Conservation (phyloP, 495 filamentous ascomycete genomes). For the Trichoderma virens region DNA sequence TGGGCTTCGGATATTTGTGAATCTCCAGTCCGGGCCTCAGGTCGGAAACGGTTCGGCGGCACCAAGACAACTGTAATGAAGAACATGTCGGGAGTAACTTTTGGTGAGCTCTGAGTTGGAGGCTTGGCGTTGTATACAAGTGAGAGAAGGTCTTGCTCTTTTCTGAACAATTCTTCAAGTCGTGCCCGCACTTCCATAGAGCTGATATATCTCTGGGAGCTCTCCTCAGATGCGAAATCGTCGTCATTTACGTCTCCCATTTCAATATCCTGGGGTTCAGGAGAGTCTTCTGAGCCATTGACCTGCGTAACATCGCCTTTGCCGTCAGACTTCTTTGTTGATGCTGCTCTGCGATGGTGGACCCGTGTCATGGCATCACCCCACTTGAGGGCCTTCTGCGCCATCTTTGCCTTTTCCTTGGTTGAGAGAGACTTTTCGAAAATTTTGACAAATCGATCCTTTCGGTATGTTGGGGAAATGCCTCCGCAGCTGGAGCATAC, state of each 20-base stretch:
- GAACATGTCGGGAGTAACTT: conserved; percentile 76
- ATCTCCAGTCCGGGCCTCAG: conserved; percentile 71
- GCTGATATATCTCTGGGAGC: conserved; percentile 57
- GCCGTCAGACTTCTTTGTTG: conserved; percentile 38
- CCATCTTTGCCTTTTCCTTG: conserved; percentile 68
- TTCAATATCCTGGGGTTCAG: conserved; percentile 37
- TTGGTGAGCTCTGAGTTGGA: conserved; percentile 34
- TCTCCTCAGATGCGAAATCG: conserved; percentile 34
- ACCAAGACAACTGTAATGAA: conserved; percentile 80
- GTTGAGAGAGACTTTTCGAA: conserved; percentile 70
- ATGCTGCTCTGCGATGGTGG: conserved; percentile 16
- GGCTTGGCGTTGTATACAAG: conserved; percentile 76
- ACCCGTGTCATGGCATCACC: conserved; percentile 47
- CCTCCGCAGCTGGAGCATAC: conserved; percentile 67
- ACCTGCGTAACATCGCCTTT: conserved; percentile 53
- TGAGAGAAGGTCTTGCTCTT: conserved; percentile 70
- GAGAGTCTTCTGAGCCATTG: conserved; percentile 31
- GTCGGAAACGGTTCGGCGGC: conserved; percentile 88
- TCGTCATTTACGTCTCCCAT: conserved; percentile 39
- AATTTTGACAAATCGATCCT: conserved; percentile 83
- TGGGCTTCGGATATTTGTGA: conserved; percentile 73
- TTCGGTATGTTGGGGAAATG: conserved; percentile 70
- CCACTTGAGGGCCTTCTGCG: conserved; percentile 57
- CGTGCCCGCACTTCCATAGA: conserved; percentile 68
- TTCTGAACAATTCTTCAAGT: conserved; percentile 72